phyloP scores from a whole-genome alignment of 192 early-diverging fungal genomes.

The Coemansia sp. region DNA sequence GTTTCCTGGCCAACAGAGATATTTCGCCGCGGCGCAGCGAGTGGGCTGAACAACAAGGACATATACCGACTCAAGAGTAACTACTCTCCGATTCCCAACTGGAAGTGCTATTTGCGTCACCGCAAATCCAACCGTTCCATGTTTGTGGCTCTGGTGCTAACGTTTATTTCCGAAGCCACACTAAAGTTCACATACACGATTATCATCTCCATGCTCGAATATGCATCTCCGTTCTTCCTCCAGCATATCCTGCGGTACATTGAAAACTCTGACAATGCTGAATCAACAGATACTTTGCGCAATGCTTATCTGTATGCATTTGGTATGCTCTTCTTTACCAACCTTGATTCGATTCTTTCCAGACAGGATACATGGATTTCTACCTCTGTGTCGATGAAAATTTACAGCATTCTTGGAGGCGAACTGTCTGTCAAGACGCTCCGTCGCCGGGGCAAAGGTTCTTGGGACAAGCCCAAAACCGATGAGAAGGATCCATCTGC shows the following conservation, averaged over 20 bases:
- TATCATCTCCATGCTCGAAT: constrained; percentile 25
- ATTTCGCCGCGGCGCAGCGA: neutral
- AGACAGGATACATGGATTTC: constrained; percentile 62
- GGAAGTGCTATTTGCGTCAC: constrained; percentile 17
- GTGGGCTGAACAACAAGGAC: constrained; percentile 2
- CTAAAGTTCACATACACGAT: constrained; percentile 26
- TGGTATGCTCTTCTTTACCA: constrained; percentile 57
- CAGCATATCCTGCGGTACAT: constrained; percentile 58
- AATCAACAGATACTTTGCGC: constrained; percentile 4
- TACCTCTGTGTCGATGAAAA: constrained; percentile 58
- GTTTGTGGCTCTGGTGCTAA: constrained; percentile 19
- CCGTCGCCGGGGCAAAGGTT: too few species aligned
- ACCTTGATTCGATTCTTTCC: constrained; percentile 28
- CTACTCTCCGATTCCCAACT: constrained; percentile 6
- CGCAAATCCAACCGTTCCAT: constrained; percentile 13
- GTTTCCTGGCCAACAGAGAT: neutral
- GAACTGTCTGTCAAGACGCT: constrained; percentile 65
- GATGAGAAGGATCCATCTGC: too few species aligned
- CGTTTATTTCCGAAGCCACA: constrained; percentile 37
- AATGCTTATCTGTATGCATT: constrained; percentile 61
- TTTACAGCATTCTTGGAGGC: constrained; percentile 57
- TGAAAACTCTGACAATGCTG: constrained; percentile 23
- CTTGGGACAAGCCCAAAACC: too few species aligned
- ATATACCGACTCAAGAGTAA: neutral
- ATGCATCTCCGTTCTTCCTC: constrained; percentile 59